A percentile compares a stretch with the other conserved stretches of the same genome.
Evolutionary conservation across 352 stramenopile genomes (phyloP).

Genomic region (Phytophthora tubulina): DNA sequence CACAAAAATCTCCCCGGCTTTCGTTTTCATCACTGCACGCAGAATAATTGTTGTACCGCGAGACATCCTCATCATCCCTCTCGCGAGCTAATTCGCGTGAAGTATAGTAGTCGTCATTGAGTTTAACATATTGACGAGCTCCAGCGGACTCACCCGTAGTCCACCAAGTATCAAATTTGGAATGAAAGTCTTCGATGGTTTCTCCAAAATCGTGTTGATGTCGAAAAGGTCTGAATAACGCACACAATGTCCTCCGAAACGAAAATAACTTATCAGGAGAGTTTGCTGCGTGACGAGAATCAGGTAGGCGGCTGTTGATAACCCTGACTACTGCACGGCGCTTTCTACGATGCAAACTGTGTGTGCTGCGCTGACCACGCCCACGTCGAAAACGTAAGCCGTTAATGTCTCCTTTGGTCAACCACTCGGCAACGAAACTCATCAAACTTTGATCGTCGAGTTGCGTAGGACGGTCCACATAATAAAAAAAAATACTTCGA

Average conservation of each 20-base stretch:
- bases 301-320: neutral
- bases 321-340: neutral
- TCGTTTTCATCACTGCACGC: no score
- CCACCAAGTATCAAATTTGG: neutral
- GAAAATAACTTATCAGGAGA: neutral
- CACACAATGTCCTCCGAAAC: neutral
- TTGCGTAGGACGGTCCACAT: neutral
- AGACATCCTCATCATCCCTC: no score
- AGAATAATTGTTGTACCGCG: no score
- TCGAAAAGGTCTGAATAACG: neutral
- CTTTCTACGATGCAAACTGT: neutral
- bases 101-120: no score
- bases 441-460: neutral
- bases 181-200: neutral
- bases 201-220: neutral
- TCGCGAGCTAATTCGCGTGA: no score
- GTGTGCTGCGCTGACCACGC: neutral
- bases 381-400: neutral
- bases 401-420: neutral
- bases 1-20: no score
- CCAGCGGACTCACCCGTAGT: no score
- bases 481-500: neutral
- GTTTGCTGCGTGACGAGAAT: neutral
- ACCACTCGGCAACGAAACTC: neutral
- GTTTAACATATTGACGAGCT: no score